A percentile compares a stretch with the other conserved stretches of the same genome.
phyloP scores from a whole-genome alignment of 306 rosid genomes.

The Inga leiocalycina region DNA sequence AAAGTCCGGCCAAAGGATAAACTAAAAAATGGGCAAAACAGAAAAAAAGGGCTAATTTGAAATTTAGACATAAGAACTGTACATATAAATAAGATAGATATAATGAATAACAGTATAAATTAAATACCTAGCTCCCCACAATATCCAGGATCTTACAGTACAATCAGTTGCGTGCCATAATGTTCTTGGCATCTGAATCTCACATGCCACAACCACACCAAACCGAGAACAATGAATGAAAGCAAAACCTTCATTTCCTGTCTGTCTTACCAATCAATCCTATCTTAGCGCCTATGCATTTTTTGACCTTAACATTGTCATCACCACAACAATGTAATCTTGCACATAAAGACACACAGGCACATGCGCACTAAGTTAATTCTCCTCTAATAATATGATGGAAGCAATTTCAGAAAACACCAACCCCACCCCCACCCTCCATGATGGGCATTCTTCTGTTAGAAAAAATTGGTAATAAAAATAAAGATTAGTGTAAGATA shows the following conservation, averaged over 20 bases:
- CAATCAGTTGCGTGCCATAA: constrained; percentile 33
- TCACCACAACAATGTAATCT: constrained; percentile 44
- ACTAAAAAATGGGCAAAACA: neutral
- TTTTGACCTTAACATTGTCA: constrained; percentile 44
- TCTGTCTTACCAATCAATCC: constrained; percentile 27
- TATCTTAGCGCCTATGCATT: constrained; percentile 32
- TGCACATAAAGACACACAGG: constrained; percentile 47
- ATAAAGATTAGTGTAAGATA: neutral
- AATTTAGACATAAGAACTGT: neutral
- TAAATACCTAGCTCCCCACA: constrained; percentile 36
- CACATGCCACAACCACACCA: constrained; percentile 37
- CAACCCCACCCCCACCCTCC: constrained; percentile 17
- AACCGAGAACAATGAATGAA: constrained; percentile 38
- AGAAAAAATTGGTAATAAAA: neutral
- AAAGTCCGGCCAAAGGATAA: neutral
- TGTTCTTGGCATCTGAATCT: constrained; percentile 38
- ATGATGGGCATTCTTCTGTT: neutral
- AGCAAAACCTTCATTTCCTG: constrained; percentile 24
- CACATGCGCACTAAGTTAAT: constrained; percentile 42
- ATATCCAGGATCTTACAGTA: constrained; percentile 30
- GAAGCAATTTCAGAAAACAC: constrained; percentile 34
- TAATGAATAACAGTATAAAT: constrained; percentile 20
- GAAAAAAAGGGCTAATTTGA: neutral
- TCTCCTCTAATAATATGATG: constrained; percentile 39
- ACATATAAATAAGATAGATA: neutral